Base-by-base conservation (phyloP, 2,329 filamentous ascomycete species). In the Proliferodiscus dingleyae region DNA sequence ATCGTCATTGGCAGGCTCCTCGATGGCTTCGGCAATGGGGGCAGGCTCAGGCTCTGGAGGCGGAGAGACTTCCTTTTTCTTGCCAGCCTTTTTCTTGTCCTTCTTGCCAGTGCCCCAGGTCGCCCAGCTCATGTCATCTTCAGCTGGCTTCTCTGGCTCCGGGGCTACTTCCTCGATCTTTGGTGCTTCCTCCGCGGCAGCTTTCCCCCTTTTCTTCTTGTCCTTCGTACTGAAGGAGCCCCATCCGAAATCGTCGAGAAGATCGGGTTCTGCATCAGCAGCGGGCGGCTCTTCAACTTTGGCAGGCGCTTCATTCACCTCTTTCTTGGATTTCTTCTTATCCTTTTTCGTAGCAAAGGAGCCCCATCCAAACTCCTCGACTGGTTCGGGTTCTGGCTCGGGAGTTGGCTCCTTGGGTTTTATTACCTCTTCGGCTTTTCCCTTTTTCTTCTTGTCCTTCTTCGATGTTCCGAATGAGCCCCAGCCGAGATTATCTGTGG, bases 321-420 rank as follows among this genome's bases (percentile, higher is more conserved):
- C 52, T 22, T 43, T 49, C n/a, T 38, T 37, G 53, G 77, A 78
- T 60, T 77, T 77, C 50, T 43, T 46, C 16, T 46, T 45, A 18
- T 46, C 39, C 37, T 53, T 53, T 9, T 51, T 76, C 58, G 78
- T 79, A 55, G 75, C 71, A 53, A 74, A 74, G 5, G 65, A 66
- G 16, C 64, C 70, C 71, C 73, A 81, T 3, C 68, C 67, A 54
- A 74, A 75, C 29, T 74, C 73, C 3, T 61, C 43, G 19, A 37
- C 46, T 9, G 43, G 49, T 15, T 55, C 55, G 4, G 56, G 52
- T 43, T 58, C 50, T 5, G 54, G 42, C 16, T 62, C 58, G 11
- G 53, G 55, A 15, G 8, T 3, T 9, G 19, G 41, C 55, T 62
- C 63, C 15, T 43, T 49, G 46, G 43, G n/a, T 47, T 64, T 60